phyloP scores from a whole-genome alignment of 2,329 filamentous ascomycete genomes.

The Neonectria punicea region DNA sequence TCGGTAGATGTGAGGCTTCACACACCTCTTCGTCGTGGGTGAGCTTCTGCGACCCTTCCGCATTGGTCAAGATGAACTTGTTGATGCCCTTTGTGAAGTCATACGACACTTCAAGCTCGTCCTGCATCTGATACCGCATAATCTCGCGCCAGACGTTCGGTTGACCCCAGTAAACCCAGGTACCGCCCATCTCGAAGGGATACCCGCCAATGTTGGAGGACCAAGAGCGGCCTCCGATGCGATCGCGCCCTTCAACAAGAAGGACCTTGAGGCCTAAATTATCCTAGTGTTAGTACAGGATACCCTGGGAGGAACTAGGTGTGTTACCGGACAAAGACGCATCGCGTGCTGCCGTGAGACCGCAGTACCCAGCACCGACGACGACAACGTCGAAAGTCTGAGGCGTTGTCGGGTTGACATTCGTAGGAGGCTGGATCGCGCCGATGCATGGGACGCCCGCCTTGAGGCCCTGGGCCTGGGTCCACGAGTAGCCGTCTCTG shows the following conservation, averaged over 20 bases:
- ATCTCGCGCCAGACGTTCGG: conserved; percentile 58
- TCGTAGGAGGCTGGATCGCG: conserved; percentile 42
- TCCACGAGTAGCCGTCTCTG: neutral
- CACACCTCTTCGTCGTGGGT: conserved; percentile 55
- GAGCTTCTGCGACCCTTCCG: conserved; percentile 45
- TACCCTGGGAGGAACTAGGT: rapidly evolving
- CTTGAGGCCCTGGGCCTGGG: neutral
- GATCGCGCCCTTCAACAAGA: conserved; percentile 58
- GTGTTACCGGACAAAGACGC: conserved; percentile 41
- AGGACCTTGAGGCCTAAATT: conserved; percentile 50
- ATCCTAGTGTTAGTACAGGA: too few relatives aligned
- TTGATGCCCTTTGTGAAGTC: conserved; percentile 56
- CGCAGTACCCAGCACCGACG: conserved; percentile 46
- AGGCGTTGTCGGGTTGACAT: conserved; percentile 22
- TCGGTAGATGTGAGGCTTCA: neutral
- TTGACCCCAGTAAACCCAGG: conserved; percentile 59
- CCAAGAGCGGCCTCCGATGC: conserved; percentile 61
- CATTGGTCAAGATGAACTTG: conserved; percentile 51
- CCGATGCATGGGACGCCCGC: conserved; percentile 46
- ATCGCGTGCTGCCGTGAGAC: conserved; percentile 45
- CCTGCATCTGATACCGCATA: conserved; percentile 55
- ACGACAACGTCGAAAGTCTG: conserved; percentile 44
- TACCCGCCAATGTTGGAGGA: conserved; percentile 56
- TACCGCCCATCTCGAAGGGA: conserved; percentile 60
- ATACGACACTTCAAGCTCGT: conserved; percentile 51